Evolutionary conservation across 345 rosid species (phyloP).

Genomic region (Boechera divaricarpa): DNA sequence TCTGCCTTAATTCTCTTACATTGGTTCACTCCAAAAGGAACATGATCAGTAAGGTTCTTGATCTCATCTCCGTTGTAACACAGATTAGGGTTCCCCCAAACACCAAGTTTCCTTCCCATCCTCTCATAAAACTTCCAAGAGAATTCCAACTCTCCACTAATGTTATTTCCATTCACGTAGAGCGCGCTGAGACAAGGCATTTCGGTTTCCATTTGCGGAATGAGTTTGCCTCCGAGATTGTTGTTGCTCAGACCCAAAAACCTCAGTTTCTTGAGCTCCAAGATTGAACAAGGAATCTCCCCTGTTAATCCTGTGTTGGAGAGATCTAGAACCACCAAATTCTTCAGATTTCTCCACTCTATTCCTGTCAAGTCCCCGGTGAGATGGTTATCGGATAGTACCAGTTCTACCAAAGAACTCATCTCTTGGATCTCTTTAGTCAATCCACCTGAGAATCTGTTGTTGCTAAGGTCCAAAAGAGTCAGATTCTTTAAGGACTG

Average conservation of each 20-base stretch:
- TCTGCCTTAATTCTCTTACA: constrained; percentile 53
- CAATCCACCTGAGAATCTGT: constrained; percentile 74
- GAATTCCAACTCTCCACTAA: constrained; percentile 76
- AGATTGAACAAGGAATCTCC: constrained; percentile 66
- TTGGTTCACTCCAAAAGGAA: constrained; percentile 72
- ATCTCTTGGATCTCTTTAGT: constrained; percentile 60
- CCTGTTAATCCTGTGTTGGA: constrained; percentile 60
- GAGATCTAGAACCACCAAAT: constrained; percentile 71
- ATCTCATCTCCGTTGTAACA: constrained; percentile 57
- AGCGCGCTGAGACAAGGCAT: constrained; percentile 68
- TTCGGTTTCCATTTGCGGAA: constrained; percentile 58
- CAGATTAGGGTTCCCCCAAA: constrained; percentile 83
- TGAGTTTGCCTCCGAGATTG: constrained; percentile 63
- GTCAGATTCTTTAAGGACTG: constrained; percentile 66
- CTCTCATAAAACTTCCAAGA: constrained; percentile 60
- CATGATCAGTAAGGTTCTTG: constrained; percentile 44
- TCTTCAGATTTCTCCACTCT: constrained; percentile 63
- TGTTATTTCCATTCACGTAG: constrained; percentile 78
- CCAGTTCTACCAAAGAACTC: constrained; percentile 67
- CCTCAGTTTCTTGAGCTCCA: constrained; percentile 69
- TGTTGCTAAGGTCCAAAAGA: constrained; percentile 78
- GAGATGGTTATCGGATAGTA: constrained; percentile 65
- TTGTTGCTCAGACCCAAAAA: constrained; percentile 77
- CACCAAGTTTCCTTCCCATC: constrained; percentile 84
- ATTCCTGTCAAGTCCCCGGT: constrained; percentile 58